Conservation (phyloP, 495 filamentous ascomycete genomes). For the Penicilliopsis zonata region DNA sequence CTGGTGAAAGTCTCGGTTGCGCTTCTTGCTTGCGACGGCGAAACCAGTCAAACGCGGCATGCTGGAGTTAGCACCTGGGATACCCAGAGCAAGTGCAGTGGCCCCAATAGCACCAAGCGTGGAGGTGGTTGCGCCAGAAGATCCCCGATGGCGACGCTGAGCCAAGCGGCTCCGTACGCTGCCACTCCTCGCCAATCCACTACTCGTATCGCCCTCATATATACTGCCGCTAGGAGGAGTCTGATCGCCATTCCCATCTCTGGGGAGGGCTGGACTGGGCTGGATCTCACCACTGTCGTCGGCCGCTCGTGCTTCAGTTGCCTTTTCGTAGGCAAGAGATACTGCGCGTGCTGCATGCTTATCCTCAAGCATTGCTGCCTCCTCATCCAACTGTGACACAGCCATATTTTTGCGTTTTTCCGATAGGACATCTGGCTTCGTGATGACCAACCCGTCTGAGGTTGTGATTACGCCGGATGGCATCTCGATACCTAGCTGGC, state of each 20-base stretch:
- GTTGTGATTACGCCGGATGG: slow-evolving; percentile 25
- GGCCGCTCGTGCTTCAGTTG: slow-evolving; percentile 15
- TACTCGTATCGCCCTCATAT: slow-evolving; percentile 50
- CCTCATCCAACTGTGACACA: slow-evolving; percentile 37
- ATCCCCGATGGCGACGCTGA: slow-evolving; percentile 64
- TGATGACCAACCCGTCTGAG: slow-evolving; percentile 28
- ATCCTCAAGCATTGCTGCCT: slow-evolving; percentile 44
- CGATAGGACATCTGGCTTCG: slow-evolving; percentile 18
- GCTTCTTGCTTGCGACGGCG: slow-evolving; percentile 88
- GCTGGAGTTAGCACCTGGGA: slow-evolving; percentile 43
- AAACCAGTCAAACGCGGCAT: slow-evolving; percentile 82
- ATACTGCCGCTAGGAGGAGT: slow-evolving; percentile 55
- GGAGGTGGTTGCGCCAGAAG: slow-evolving; percentile 67
- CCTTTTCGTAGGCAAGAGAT: slow-evolving; percentile 47
- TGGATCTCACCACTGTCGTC: slow-evolving; percentile 22
- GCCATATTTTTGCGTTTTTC: slow-evolving; percentile 26
- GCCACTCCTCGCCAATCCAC: slow-evolving; percentile 53
- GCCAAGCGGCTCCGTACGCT: slow-evolving; percentile 75
- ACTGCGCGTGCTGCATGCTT: slow-evolving; percentile 45
- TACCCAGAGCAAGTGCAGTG: slow-evolving; percentile 50
- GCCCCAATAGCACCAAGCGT: slow-evolving; percentile 61
- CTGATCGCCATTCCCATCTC: slow-evolving; percentile 37
- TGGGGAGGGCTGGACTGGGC: slow-evolving; percentile 17
- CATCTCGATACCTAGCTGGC: slow-evolving; percentile 48
- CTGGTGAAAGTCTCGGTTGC: slow-evolving; percentile 89